These are phyloP conservation scores for Heritiera fomes DNA, from an alignment of 345 rosid species.

Conservation along the genomic window DNA sequence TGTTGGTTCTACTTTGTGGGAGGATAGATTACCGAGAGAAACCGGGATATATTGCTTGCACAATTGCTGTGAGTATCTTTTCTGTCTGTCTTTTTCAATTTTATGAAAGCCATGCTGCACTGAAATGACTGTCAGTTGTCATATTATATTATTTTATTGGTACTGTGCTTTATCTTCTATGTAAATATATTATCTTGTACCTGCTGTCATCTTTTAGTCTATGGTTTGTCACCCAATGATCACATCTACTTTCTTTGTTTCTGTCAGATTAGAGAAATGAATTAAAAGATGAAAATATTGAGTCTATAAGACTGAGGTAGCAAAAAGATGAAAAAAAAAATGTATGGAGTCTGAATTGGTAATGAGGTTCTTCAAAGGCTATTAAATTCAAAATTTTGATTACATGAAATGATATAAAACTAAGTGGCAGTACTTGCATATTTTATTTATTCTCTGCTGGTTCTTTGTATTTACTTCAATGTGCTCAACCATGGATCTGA, in stretches of 20 bases:
- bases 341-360: neutral
- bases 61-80: neutral
- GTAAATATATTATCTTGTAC: neutral
- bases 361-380: neutral
- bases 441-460: neutral
- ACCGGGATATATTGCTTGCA: slow-evolving; percentile 87
- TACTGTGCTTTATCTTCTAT: neutral
- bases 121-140: neutral
- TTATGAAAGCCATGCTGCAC: neutral
- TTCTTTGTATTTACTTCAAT: neutral
- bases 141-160: neutral
- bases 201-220: neutral
- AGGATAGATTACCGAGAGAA: slow-evolving; percentile 79
- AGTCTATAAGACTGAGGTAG: neutral
- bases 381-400: neutral
- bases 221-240: neutral
- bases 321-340: neutral
- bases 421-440: neutral
- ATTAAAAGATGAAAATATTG: neutral
- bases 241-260: neutral
- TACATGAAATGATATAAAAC: neutral
- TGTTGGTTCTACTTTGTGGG: slow-evolving; percentile 57
- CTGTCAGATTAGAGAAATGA: neutral
- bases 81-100: neutral
- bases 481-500: too few species aligned